Evolutionary conservation across 345 rosid species (phyloP), one percentile per base, ranked within the genome.

Genomic region (Firmiana major): DNA sequence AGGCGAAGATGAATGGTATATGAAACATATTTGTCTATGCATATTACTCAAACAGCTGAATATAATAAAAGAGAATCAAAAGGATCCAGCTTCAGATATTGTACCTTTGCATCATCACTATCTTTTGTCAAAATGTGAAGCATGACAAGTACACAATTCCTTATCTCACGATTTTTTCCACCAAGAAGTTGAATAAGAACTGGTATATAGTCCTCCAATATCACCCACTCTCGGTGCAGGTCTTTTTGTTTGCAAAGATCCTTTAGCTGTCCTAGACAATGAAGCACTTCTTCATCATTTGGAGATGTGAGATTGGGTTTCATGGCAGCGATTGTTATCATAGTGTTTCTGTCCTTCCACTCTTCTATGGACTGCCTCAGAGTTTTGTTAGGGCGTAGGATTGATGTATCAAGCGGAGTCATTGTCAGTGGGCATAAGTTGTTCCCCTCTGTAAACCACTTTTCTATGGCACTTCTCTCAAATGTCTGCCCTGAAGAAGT

Each of bases 401-500:
- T 59, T 60, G 88, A 87, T 46, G 86, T 70, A 65, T 89, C 86
- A 10, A 90, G 79, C 69, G 78, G 74, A n/a, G 83, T 82, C 87
- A 83, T 76, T 45, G 94, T 90, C 82, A 90, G 75, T 60, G 94
- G 94, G 81, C 94, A 90, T 62, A 74, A 55, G 28, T 75, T 84
- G 84, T 82, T 88, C 57, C 94, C 94, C 59, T 84, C 89, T 45
- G 86, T 82, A 81, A 90, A 79, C 94, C 94, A 90, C 71, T 86
- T 90, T 75, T 84, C 84, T 59, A 90, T 90, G 40, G 92, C 92
- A 74, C 80, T 83, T 79, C 90, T 84, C 79, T 90, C 94, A 84
- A 89, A 90, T 67, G 94, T 90, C 80, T 89, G 92, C 58, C 94
- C 92, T n/a, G 94, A 90, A 55, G 91, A 89, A 67, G 89, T 90